These are phyloP conservation scores for Metarhizium robertsii DNA, from an alignment of 2,329 filamentous ascomycete genomes.

Conservation along the genomic window DNA sequence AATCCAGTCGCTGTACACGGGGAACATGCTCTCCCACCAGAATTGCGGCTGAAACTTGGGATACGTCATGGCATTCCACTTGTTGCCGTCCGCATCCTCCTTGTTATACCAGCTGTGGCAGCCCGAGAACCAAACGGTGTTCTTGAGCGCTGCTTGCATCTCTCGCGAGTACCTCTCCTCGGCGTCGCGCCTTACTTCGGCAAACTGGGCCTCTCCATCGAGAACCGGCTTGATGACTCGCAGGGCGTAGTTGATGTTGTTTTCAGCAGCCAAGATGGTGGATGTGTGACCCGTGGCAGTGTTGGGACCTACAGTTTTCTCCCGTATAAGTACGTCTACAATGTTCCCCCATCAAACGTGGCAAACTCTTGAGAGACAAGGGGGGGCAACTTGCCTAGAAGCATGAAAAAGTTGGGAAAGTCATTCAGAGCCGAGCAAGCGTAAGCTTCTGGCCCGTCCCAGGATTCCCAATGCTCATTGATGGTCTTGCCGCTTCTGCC, in stretches of 20 bases:
- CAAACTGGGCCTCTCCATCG: conserved; percentile 19
- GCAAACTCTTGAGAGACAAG: not conserved
- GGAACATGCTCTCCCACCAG: conserved; percentile 28
- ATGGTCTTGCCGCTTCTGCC: conserved; percentile 41
- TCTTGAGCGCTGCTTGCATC: conserved; percentile 21
- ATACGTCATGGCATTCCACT: conserved; percentile 26
- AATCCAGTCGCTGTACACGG: conserved; percentile 21
- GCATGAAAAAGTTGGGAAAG: conserved; percentile 57
- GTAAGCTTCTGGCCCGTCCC: conserved; percentile 54
- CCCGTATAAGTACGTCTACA: not conserved
- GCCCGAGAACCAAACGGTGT: conserved; percentile 25
- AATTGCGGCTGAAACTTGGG: conserved; percentile 25
- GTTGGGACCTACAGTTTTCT: conserved; percentile 41
- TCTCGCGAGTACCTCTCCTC: conserved; percentile 22
- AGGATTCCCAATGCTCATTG: conserved; percentile 45
- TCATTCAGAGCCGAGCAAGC: conserved; percentile 46
- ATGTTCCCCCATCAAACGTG: not conserved
- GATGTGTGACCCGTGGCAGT: conserved; percentile 52
- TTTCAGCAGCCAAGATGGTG: conserved; percentile 51
- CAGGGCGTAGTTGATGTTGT: conserved; percentile 49
- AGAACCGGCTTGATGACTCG: conserved; percentile 44
- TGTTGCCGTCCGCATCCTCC: conserved; percentile 12
- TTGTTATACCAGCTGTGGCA: conserved; percentile 29
- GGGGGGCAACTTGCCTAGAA: conserved; percentile 33
- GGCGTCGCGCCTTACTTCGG: conserved; percentile 24